Evolutionary conservation across 352 stramenopile species (phyloP).

Genomic region (Poterioochromonas sp.): DNA sequence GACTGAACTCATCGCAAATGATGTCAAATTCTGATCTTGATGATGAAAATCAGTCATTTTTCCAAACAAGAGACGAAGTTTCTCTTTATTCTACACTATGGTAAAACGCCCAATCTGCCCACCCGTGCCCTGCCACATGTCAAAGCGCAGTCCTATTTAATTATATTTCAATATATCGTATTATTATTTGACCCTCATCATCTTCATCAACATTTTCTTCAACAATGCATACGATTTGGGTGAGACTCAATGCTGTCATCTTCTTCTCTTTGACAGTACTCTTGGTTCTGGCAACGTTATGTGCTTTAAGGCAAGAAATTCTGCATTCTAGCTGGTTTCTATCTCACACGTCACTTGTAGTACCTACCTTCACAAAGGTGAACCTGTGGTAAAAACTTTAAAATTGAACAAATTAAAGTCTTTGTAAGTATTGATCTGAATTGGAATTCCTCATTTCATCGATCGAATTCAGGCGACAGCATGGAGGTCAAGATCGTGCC

Average conservation of each 20-base stretch:
- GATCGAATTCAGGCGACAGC: conserved; percentile 39
- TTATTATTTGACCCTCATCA: no score
- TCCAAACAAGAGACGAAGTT: no score
- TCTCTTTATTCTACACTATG: no score
- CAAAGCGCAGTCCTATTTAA: no score
- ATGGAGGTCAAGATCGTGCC: conserved; percentile 62
- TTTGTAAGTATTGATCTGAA: conserved; percentile 41
- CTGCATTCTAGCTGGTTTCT: neutral
- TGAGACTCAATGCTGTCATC: conserved; percentile 68
- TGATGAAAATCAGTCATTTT: no score
- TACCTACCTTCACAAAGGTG: conserved; percentile 38
- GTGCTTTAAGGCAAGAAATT: conserved; percentile 39
- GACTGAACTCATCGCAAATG: no score
- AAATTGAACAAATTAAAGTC: conserved; percentile 53
- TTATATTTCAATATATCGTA: no score
- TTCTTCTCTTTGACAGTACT: conserved; percentile 75
- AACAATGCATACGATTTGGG: conserved; percentile 29
- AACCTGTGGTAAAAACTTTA: conserved; percentile 51
- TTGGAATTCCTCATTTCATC: neutral
- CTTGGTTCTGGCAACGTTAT: conserved; percentile 57
- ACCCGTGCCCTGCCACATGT: no score
- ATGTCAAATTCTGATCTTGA: no score
- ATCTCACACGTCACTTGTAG: conserved; percentile 20
- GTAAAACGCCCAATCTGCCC: no score
- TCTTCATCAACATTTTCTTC: neutral